Percentiles rank a stretch among this genome's conserved stretches.
phyloP scores from a whole-genome alignment of 352 stramenopile species.

The Phytophthora niederhauseri region DNA sequence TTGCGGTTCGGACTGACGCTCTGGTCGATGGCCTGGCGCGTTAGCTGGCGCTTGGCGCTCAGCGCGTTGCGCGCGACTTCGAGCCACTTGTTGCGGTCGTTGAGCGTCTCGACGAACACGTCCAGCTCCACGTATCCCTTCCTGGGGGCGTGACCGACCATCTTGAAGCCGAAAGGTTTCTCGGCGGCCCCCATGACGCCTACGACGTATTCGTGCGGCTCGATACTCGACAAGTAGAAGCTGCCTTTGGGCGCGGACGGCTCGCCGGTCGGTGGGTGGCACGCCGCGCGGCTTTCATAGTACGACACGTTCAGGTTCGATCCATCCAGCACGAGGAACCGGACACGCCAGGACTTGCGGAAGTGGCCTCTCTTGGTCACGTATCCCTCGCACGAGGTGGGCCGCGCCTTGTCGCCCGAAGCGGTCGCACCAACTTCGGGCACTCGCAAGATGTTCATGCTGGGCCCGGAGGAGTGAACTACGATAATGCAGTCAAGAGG shows the following conservation, averaged over 20 bases:
- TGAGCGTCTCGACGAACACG: slow-evolving; percentile 71
- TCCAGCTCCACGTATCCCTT: slow-evolving; percentile 85
- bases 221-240: slow-evolving; percentile 80
- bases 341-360: slow-evolving; percentile 84
- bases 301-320: slow-evolving; percentile 73
- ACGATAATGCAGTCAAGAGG: background rate
- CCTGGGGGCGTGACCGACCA: slow-evolving; percentile 76
- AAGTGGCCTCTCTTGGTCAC: slow-evolving; percentile 88
- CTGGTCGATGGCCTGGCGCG: slow-evolving; percentile 36
- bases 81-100: slow-evolving; percentile 79
- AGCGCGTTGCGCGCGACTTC: slow-evolving; percentile 80
- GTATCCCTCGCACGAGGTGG: slow-evolving; percentile 85
- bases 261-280: slow-evolving; percentile 31
- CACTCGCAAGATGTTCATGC: slow-evolving; percentile 72
- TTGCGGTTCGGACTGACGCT: slow-evolving; percentile 48
- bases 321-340: slow-evolving; percentile 79
- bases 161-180: slow-evolving; percentile 87
- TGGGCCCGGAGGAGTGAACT: background rate
- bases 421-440: slow-evolving; percentile 27
- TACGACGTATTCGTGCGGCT: slow-evolving; percentile 82
- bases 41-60: slow-evolving; percentile 57
- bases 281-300: slow-evolving; percentile 74
- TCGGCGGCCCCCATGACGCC: slow-evolving; percentile 67
- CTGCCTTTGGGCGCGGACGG: slow-evolving; percentile 52
- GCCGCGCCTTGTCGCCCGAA: slow-evolving; percentile 48